These are phyloP conservation scores for Hanseniaspora taiwanica DNA, from an alignment of 805 yeast species.

Conservation along the genomic window DNA sequence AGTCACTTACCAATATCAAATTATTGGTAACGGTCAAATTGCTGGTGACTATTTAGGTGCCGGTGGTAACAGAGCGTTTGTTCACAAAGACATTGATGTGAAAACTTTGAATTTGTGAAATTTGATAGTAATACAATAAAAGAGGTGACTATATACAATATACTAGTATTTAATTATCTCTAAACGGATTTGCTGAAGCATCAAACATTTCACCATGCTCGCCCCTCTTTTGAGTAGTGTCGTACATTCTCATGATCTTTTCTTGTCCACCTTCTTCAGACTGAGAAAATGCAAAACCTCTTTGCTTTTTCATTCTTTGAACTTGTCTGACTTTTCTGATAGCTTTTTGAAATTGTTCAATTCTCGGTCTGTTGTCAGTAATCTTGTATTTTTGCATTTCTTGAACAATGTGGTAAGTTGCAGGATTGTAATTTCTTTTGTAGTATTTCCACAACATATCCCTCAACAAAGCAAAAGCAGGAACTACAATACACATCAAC, in stretches of 20 bases:
- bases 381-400: constrained; percentile 92
- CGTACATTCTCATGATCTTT: constrained; percentile 81
- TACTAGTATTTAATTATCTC: constrained; percentile 6
- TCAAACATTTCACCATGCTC: constrained; percentile 49
- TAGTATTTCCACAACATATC: constrained; percentile 92
- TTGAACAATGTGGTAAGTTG: constrained; percentile 88
- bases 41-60: constrained; percentile 88
- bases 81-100: constrained; percentile 50
- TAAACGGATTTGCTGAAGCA: constrained; percentile 24
- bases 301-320: constrained; percentile 92
- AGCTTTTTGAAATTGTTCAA: constrained; percentile 94
- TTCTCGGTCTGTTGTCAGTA: constrained; percentile 87
- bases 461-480: constrained; percentile 66
- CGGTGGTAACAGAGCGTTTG: constrained; percentile 71
- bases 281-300: constrained; percentile 97
- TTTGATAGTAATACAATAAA: background rate
- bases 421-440: constrained; percentile 84
- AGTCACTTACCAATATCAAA: constrained; percentile 87
- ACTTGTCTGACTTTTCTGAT: constrained; percentile 96
- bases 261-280: constrained; percentile 86
- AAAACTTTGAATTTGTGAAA: constrained; percentile 18
- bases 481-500: constrained; percentile 66
- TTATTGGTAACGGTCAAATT: constrained; percentile 86
- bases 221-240: constrained; percentile 78
- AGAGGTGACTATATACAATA: background rate